Base-by-base conservation (phyloP, 2,329 filamentous ascomycete genomes). In the Colletotrichum spaethianum region DNA sequence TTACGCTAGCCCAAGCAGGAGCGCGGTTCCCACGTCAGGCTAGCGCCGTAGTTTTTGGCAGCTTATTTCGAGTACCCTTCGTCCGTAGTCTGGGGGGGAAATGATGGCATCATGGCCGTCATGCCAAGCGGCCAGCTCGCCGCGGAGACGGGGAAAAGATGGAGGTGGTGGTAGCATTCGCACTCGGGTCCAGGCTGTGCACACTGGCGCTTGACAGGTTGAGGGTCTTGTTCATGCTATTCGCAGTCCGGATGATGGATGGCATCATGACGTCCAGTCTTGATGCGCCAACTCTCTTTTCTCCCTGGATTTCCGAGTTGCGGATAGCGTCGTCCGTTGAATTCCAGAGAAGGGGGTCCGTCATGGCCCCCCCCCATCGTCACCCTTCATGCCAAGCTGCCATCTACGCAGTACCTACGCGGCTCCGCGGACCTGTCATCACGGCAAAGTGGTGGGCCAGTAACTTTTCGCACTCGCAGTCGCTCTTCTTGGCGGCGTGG, bases 301-400 rank as follows among this genome's bases (percentile, higher is more conserved):
- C 33, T 26, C 33, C 7, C 53, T 2, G 33, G 31, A 14, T 56
- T 56, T 38, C 53, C 53, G 6, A 56, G n/a, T 33, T 56, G n/a
- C n/a, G 33, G 33, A 56, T 26, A 40, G 53, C 33, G 33, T 56
- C 53, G 53, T 56, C 53, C 40, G 53, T 56, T 56, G n/a, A 8
- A 18, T 16, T 16, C 3, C 12, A 9, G 18, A 33, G n/a, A 20
- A 2, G 18, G 33, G 23, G 53, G n/a, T 23, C 23, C 14, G 14
- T 18, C n/a, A 26, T 26, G n/a, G 26, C 33, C 20, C 52, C 6
- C 36, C 33, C 33, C 20, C 52, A 12, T 55, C 33, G 33, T 33
- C 52, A 14, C 52, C 31, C 36, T 63, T 70, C 61, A 44, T 28
- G 67, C 53, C 67, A 65, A 70, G 61, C 48, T n/a, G 61, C 61